A percentile compares a stretch with the other conserved stretches of the same genome.
Conservation (phyloP, 345 rosid species). For the Atalantia buxifolia region DNA sequence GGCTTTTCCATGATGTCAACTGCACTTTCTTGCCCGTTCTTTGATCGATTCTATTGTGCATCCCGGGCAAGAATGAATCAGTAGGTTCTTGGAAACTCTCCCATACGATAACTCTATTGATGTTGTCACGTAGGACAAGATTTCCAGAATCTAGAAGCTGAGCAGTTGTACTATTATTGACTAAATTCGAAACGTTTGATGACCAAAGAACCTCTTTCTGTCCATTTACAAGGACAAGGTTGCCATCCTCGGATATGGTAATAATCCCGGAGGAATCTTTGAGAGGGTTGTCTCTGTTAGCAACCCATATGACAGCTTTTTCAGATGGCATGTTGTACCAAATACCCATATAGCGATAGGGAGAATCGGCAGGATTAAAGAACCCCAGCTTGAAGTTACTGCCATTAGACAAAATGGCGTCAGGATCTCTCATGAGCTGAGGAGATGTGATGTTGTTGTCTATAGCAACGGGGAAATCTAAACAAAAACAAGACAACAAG, state of each 20-base stretch:
- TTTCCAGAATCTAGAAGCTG: conserved; percentile 42
- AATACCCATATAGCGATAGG: conserved; percentile 29
- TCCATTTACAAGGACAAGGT: conserved; percentile 33
- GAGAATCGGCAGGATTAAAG: conserved; percentile 26
- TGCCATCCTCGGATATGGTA: conserved; percentile 28
- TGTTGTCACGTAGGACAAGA: conserved; percentile 20
- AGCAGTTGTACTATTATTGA: conserved; percentile 18
- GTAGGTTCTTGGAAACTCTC: conserved; percentile 54
- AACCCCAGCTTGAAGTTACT: conserved; percentile 30
- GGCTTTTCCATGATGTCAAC: conserved; percentile 49
- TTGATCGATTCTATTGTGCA: conserved; percentile 30
- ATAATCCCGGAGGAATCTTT: conserved; percentile 30
- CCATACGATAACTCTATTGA: conserved; percentile 34
- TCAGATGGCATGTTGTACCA: conserved; percentile 21
- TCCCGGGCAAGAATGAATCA: conserved; percentile 25
- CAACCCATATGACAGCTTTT: conserved; percentile 29
- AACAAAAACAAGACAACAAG: background rate
- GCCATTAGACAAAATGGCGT: conserved; percentile 4
- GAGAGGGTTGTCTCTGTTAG: conserved; percentile 29
- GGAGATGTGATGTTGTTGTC: conserved; percentile 8
- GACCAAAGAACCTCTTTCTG: conserved; percentile 36
- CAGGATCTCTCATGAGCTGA: conserved; percentile 15
- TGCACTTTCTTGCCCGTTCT: conserved; percentile 25
- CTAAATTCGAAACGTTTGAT: conserved; percentile 24
- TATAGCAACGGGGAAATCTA: conserved; percentile 1